These are phyloP conservation scores for Hemisphaericaspora xylofermentans DNA, from an alignment of 1,139 yeast genomes.

Conservation along the genomic window DNA sequence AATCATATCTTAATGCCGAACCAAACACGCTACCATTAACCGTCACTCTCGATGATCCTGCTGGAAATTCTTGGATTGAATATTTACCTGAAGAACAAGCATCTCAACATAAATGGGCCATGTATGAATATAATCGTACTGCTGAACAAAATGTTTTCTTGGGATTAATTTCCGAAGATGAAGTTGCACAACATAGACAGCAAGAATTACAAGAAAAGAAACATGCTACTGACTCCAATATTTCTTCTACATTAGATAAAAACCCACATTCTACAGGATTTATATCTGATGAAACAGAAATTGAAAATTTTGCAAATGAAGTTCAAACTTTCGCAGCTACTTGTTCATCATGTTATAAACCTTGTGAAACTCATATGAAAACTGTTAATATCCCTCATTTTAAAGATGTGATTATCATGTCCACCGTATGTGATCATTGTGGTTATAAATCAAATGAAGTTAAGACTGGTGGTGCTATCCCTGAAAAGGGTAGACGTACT, in stretches of 20 bases:
- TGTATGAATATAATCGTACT: slow-evolving; percentile 77
- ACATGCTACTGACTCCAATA: slow-evolving; percentile 28
- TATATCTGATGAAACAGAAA: slow-evolving; percentile 68
- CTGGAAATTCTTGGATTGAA: slow-evolving; percentile 98
- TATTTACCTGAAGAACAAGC: slow-evolving; percentile 75
- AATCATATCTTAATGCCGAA: slow-evolving; percentile 59
- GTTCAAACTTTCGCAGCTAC: slow-evolving; percentile 92
- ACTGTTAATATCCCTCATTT: slow-evolving; percentile 96
- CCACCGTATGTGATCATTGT: slow-evolving; percentile 88
- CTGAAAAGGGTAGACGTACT: slow-evolving; percentile 77
- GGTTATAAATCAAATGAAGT: slow-evolving; percentile 98
- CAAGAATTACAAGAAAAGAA: slow-evolving; percentile 36
- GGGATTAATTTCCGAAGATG: slow-evolving; percentile 84
- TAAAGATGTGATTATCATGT: slow-evolving; percentile 95
- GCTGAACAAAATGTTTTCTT: slow-evolving; percentile 85
- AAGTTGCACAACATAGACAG: slow-evolving; percentile 56
- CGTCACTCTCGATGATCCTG: slow-evolving; percentile 83
- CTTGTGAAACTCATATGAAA: slow-evolving; percentile 94
- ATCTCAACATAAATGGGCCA: slow-evolving; percentile 76
- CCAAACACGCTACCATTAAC: slow-evolving; percentile 75
- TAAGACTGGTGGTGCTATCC: slow-evolving; percentile 97
- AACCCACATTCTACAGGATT: slow-evolving; percentile 59
- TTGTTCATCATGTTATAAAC: slow-evolving; percentile 82
- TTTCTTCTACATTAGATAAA: slow-evolving; percentile 18
- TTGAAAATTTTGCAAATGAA: slow-evolving; percentile 81